Conservation (phyloP, 768 basidiomycete species). For the Boletus vermiculosoides region DNA sequence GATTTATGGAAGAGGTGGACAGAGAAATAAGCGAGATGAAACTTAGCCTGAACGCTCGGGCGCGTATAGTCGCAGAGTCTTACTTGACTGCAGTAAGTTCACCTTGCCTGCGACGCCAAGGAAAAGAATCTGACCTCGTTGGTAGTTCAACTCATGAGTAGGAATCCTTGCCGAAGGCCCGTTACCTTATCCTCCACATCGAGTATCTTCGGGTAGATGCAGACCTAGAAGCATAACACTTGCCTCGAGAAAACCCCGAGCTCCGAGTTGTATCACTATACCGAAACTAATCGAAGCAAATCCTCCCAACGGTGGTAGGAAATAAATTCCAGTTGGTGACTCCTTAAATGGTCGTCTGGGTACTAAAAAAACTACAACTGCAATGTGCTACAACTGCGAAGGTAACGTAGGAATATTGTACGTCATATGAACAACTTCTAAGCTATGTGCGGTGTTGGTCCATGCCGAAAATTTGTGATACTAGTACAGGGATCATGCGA, state of each 20-base stretch:
- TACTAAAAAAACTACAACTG: constrained; percentile 16
- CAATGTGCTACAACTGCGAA: constrained; percentile 22
- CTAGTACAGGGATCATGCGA: constrained; percentile 24
- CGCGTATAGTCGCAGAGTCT: constrained; percentile 95
- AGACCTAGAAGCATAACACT: constrained; percentile 10
- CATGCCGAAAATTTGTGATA: constrained; percentile 21
- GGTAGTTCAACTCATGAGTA: constrained; percentile 28
- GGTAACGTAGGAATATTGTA: constrained; percentile 20
- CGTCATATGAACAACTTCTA: constrained; percentile 17
- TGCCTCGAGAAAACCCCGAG: constrained; percentile 1
- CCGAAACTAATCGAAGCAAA: constrained; percentile 1
- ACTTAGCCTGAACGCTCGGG: constrained; percentile 90
- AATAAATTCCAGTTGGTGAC: constrained; percentile 6
- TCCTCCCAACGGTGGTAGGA: not conserved
- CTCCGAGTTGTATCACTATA: constrained; percentile 20
- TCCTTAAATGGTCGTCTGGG: constrained; percentile 4
- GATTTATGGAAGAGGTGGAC: constrained; percentile 99
- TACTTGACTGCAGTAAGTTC: constrained; percentile 83
- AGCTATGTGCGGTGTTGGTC: constrained; percentile 25
- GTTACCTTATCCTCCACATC: constrained; percentile 15
- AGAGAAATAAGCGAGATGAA: constrained; percentile 99
- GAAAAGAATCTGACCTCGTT: constrained; percentile 4
- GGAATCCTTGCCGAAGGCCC: not conserved
- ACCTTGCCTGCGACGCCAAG: not conserved
- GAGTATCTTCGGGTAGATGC: constrained; percentile 18